These are phyloP conservation scores for Stephanodiscus minutulus DNA, from an alignment of 108 stramenopile species.

Conservation along the genomic window DNA sequence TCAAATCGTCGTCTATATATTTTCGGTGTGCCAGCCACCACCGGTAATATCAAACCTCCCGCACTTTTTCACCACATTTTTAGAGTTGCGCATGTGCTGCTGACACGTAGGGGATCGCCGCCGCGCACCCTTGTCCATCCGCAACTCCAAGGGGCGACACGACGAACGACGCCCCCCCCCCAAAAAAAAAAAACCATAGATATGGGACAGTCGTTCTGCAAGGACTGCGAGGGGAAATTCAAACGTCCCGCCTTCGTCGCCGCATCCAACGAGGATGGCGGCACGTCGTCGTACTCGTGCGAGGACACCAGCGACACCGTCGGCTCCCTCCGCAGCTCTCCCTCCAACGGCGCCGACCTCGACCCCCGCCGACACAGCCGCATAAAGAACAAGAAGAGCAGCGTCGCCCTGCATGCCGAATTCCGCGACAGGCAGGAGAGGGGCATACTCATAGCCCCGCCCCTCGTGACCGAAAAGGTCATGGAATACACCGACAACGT, in stretches of 20 bases:
- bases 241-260: neutral
- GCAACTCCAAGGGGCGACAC: no score
- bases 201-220: constrained; percentile 45
- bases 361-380: constrained; percentile 25
- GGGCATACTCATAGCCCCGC: constrained; percentile 12
- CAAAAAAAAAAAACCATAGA: neutral
- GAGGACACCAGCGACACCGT: neutral
- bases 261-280: neutral
- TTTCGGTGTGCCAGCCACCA: no score
- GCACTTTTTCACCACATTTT: no score
- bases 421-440: constrained; percentile 25
- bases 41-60: no score
- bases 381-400: constrained; percentile 39
- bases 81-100: no score
- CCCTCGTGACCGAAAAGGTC: constrained; percentile 17
- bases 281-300: neutral
- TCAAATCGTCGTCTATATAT: no score
- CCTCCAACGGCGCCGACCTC: neutral
- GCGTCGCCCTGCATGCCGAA: constrained; percentile 40
- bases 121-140: no score
- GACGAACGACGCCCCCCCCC: neutral
- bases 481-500: constrained; percentile 43
- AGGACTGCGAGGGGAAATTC: constrained; percentile 15
- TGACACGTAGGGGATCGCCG: no score
- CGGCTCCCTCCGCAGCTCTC: neutral